Evolutionary conservation across 305 asterid species (phyloP), one percentile per base, ranked within the genome.

Genomic region (Fraxinus dipetala): DNA sequence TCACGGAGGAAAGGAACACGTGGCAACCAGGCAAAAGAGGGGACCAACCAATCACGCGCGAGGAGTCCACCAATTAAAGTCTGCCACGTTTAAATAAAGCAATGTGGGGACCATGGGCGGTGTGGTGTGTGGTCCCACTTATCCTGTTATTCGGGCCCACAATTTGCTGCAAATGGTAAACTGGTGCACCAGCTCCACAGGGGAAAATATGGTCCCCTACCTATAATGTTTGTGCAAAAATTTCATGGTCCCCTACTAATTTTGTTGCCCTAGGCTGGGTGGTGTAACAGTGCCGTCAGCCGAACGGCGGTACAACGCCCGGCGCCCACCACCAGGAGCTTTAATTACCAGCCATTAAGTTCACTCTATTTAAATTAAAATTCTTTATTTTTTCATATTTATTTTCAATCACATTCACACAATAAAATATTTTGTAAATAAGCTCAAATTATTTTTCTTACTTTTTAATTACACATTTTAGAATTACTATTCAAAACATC

Each of bases 171-270:
- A 30, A 69, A 31, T 34, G 75, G 38, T 30, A 0, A 67, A 28
- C 20, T 32, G 74, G 18, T 67, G 36, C 36, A 67, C 74, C 38
- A 28, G 20, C 40, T 5, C 75, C 75, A 69, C 43, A 69, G 24
- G 22, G 43, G 75, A 69, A 69, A 69, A 28, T 13, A 69, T 69
- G 75, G 75, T 69, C 75, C 75, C 75, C 75, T 30, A 69, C 75
- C 24, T 14, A 69, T 13, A 69, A 28, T 28, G 74, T 30, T 13
- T 8, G 74, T 9, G 74, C 74, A 67, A 69, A 14, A 31, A 5
- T 14, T 67, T 6, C n/a, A 28, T 69, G 75, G 75, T 69, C 75
- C 75, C 75, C 75, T 28, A 14, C 40, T 31, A 16, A 9, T 61
- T 59, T 20, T 20, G 70, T 7, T 61, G 30, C 10, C 24, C 14